Evolutionary conservation across 1,284 basidiomycete genomes (phyloP), one percentile per base, ranked within the genome.

Genomic region (Calocybe gambosa): DNA sequence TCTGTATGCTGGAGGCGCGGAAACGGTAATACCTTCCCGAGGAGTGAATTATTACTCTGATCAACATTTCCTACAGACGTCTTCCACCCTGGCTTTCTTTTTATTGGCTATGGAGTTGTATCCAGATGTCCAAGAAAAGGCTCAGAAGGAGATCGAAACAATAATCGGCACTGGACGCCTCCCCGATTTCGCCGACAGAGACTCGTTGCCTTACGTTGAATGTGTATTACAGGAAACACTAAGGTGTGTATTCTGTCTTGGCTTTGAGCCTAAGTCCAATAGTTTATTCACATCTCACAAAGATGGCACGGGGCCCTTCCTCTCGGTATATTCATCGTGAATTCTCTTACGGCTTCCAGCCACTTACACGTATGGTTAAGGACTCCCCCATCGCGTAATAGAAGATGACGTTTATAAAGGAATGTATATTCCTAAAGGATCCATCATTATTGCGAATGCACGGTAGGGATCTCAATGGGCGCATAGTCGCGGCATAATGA

Each of bases 401-500:
- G 52, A 53, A 19, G 62, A 61, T 29, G 63, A 65, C 29, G 52
- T 58, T 9, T 67, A 65, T 42, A 43, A 58, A 42, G 64, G 63
- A 0, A 62, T 60, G 48, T 54, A 52, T 34, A 60, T 65, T 20
- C 63, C 65, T 0, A 61, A 62, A 39, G 64, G 62, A 2, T 54
- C 64, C 2, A 52, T 63, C 21, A 51, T 66, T 37, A 54, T 66
- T n/a, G 53, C 56, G n/a, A 61, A 60, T 43, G 46, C 56, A n/a
- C 62, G 60, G 61, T 60, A 29, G 5, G 25, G 5, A 26, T 26
- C 25, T 5, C 25, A 26, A 5, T 9, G 5, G 5, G 25, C 5
- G 5, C 5, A 26, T 5, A 26, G 5, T 5, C 25, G 9, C 25
- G 5, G 25, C 9, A 26, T 26, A 18, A 19, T 37, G 8, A 37